A percentile compares a stretch with the other conserved stretches of the same genome.
These are phyloP conservation scores for Didymosphaeria variabile DNA, from an alignment of 2,329 filamentous ascomycete genomes.

Conservation along the genomic window DNA sequence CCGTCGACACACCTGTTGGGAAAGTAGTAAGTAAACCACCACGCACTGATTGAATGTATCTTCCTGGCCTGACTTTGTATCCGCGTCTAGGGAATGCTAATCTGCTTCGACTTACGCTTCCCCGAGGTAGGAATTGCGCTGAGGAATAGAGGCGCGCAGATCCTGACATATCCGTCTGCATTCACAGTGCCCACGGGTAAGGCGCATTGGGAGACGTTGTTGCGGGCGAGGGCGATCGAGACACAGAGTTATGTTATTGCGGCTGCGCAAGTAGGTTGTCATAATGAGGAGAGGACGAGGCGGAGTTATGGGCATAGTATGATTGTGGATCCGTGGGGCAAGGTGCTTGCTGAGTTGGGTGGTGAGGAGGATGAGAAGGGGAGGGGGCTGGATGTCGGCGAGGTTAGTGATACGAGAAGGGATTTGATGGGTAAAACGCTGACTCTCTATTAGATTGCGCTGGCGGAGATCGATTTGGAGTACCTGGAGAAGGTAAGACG, in stretches of 20 bases:
- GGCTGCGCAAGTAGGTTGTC: conserved; percentile 78
- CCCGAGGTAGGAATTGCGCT: conserved; percentile 77
- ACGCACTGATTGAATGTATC: no score
- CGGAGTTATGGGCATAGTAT: conserved; percentile 87
- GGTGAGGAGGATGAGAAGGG: conserved; percentile 55
- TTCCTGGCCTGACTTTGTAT: no score
- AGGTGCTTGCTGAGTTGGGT: conserved; percentile 71
- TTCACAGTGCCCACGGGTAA: conserved; percentile 87
- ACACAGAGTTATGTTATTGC: conserved; percentile 88
- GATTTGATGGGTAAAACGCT: neutral
- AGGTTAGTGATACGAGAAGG: conserved; percentile 19
- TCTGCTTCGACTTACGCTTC: conserved; percentile 92
- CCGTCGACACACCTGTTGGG: conserved; percentile 78
- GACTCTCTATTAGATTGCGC: conserved; percentile 38
- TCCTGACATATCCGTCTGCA: conserved; percentile 87
- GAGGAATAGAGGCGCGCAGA: conserved; percentile 71
- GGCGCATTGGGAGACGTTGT: conserved; percentile 84
- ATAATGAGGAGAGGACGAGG: conserved; percentile 72
- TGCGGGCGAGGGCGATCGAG: conserved; percentile 85
- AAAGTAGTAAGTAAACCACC: conserved; percentile 58
- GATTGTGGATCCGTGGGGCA: conserved; percentile 88
- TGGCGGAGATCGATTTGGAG: conserved; percentile 64
- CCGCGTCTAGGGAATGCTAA: conserved; percentile 67
- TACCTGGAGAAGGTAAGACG: conserved; percentile 61
- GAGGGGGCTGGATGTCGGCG: conserved; percentile 46